Conservation (phyloP, 2,329 filamentous ascomycete genomes). For the Aureobasidium lini region DNA sequence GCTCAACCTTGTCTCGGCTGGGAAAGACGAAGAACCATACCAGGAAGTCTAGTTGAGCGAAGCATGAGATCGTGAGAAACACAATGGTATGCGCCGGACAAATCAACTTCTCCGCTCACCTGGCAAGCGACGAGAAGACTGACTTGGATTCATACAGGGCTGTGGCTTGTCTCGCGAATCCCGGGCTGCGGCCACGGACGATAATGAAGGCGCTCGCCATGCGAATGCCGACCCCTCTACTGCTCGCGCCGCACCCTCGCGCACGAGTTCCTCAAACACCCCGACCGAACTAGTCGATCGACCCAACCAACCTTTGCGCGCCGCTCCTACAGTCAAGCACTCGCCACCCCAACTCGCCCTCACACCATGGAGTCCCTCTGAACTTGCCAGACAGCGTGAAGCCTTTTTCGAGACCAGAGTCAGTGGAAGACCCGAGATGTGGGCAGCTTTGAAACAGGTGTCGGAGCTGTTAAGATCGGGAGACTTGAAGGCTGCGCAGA, state of each 20-base stretch:
- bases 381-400: slow-evolving; percentile 62
- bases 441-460: slow-evolving; percentile 65
- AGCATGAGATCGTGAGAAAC: slow-evolving; percentile 12
- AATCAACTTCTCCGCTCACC: background rate
- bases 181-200: background rate
- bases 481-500: slow-evolving; percentile 55
- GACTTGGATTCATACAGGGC: background rate
- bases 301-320: slow-evolving; percentile 23
- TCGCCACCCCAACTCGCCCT: slow-evolving; percentile 15
- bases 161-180: slow-evolving; percentile 13
- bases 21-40: background rate
- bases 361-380: slow-evolving; percentile 60
- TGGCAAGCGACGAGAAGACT: background rate
- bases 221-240: background rate
- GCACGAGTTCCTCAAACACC: slow-evolving; percentile 1
- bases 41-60: background rate
- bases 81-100: slow-evolving; percentile 11
- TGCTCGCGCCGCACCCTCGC: background rate
- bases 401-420: slow-evolving; percentile 91
- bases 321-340: slow-evolving; percentile 17
- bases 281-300: slow-evolving; percentile 12
- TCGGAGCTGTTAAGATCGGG: slow-evolving; percentile 58
- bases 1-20: background rate
- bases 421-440: slow-evolving; percentile 68
- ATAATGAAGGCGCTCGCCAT: background rate